Evolutionary conservation across 768 basidiomycete genomes (phyloP), one percentile per base, ranked within the genome.

Genomic region (Gymnopilus dilepis): DNA sequence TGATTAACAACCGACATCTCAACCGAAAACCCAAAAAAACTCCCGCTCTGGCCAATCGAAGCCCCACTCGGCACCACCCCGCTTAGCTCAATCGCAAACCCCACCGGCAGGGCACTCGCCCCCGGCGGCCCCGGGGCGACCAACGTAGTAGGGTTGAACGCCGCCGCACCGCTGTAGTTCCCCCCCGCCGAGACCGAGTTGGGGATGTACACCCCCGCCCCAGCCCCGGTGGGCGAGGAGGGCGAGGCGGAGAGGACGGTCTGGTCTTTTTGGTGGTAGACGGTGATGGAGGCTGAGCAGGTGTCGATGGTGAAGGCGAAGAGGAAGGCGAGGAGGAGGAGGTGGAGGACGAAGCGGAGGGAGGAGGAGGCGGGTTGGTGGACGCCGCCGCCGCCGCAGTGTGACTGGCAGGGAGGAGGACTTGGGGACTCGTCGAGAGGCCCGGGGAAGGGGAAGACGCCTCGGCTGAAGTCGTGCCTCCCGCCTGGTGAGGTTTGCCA

Each of bases 1-100:
- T 84, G 82, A 60, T 83, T 82, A 3, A 81, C 80, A 7, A 89
- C 84, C 19, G 85, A 86, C 76, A 88, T 79, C 72, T 90, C 88
- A 30, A 90, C 77, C 1, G 81, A 83, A 63, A 88, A 89, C 0
- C 88, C 88, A 53, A 86, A 70, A 59, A 82, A 82, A 1, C 71
- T 67, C 40, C 78, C 81, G 33, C 67, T 70, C 56, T 78, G 77
- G 9, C 67, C 63, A 30, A 81, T 78, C 4, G 79, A 79, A 1
- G 76, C 64, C 12, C 74, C 76, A 1, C 66, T 51, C 8, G 75
- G 72, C 7, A 73, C 75, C 11, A 70, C 70, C 62, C 70, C 69
- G 30, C 76, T 72, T 38, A 89, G 70, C 60, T 81, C 77, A 7
- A 88, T 69, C 24, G 65, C 65, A 67, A 88, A 85, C 30, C 78